These are phyloP conservation scores for Xylariaceae sp. DNA, from an alignment of 2,329 filamentous ascomycete species.

Conservation along the genomic window DNA sequence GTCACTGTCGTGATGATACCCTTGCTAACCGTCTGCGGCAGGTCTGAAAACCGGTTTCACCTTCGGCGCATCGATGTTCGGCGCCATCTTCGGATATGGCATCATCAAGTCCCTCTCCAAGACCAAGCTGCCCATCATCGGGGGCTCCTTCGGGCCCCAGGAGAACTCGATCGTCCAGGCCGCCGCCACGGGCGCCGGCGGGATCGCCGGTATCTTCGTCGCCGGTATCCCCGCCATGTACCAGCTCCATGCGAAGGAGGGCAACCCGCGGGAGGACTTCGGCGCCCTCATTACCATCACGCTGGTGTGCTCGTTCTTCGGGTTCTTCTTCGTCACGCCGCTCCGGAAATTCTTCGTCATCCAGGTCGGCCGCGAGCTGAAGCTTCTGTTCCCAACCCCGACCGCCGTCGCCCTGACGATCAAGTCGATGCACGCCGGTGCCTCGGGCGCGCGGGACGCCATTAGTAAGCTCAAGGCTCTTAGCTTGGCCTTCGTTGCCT, in stretches of 20 bases:
- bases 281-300: constrained; percentile 62
- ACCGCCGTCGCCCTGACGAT: constrained; percentile 63
- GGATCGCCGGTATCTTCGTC: constrained; percentile 57
- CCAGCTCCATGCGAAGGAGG: constrained; percentile 50
- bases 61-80: constrained; percentile 49
- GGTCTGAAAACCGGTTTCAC: constrained; percentile 51
- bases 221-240: constrained; percentile 60
- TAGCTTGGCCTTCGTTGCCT: constrained; percentile 48
- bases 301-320: constrained; percentile 65
- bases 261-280: constrained; percentile 55
- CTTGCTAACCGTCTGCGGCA: constrained; percentile 20
- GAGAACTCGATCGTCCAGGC: constrained; percentile 62
- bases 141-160: constrained; percentile 57
- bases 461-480: constrained; percentile 60
- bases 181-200: constrained; percentile 57
- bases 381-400: constrained; percentile 60
- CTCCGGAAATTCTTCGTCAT: constrained; percentile 71
- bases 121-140: constrained; percentile 53
- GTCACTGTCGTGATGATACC: not conserved
- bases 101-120: constrained; percentile 54
- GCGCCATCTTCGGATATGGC: constrained; percentile 58
- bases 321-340: constrained; percentile 64
- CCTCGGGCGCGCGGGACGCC: constrained; percentile 51
- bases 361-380: constrained; percentile 62
- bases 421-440: constrained; percentile 59